Evolutionary conservation across 257 asterid genomes (phyloP), one percentile per base, ranked within the genome.

Genomic region (Datura wrightii): DNA sequence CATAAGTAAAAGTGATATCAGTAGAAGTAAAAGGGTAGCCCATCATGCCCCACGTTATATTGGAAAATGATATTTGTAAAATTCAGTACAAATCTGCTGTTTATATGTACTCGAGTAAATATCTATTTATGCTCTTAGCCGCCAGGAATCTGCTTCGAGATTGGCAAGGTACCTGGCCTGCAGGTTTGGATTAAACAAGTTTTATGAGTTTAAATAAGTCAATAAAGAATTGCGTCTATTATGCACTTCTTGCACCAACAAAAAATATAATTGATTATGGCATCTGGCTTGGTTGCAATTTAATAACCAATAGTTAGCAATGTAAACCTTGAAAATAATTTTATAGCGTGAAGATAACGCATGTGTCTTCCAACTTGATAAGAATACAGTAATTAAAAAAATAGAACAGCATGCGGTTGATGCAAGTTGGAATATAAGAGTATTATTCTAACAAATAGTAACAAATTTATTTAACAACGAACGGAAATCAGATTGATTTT

Each of bases 301-400:
- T 46, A 50, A 48, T 74, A 48, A 50, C 82, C 42, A 76, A 6
- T 74, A 10, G 13, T 74, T 74, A 36, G 42, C 60, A 11, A 11
- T 31, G 37, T 74, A 19, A 24, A 76, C 39, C 46, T 76, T 52
- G 82, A 24, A 11, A 31, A 50, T 50, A 52, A 1, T 31, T 31
- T 14, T 76, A 15, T 31, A 50, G 63, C 63, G 62, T 52, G 63
- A 15, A 76, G 82, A 50, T 50, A 50, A 50, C 62, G 48, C 31
- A 50, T 14, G 63, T 52, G 82, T 52, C 62, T 50, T 52, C 46
- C 31, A 52, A 50, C 31, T 76, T 76, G 82, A 76, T 52, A 76
- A 50, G 60, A 74, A 74, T 11, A 24, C 56, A 24, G 24, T 48
- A 19, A 13, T 42, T 19, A 19, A 24, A 31, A 50, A 24, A 31